These are phyloP conservation scores for Nitzschia sp. DNA, from an alignment of 108 stramenopile species.

Conservation along the genomic window DNA sequence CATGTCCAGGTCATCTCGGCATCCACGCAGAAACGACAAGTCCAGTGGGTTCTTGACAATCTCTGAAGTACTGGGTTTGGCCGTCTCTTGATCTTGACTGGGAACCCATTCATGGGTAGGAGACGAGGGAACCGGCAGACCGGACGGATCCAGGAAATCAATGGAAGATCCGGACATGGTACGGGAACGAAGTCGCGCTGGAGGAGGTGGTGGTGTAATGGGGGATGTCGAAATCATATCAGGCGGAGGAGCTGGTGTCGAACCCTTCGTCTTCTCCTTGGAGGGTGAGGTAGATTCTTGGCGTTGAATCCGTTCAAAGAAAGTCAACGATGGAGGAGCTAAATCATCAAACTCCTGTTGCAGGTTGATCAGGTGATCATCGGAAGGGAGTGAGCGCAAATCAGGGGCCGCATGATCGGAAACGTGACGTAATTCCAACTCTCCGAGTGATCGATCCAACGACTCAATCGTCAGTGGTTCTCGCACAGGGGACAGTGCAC, in stretches of 20 bases:
- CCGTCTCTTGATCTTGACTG: neutral
- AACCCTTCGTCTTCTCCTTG: too few species aligned
- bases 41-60: slow-evolving; percentile 31
- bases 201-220: slow-evolving; percentile 2
- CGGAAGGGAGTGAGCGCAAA: slow-evolving; percentile 6
- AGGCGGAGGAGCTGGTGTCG: too few species aligned
- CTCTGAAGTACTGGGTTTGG: slow-evolving; percentile 16
- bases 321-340: slow-evolving; percentile 3
- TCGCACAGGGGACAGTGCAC: too few species aligned
- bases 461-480: neutral
- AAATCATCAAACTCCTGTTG: neutral
- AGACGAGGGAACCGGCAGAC: neutral
- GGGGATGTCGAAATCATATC: neutral
- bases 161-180: slow-evolving; percentile 9
- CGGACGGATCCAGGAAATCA: neutral
- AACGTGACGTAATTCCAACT: neutral
- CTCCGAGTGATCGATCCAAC: slow-evolving; percentile 12
- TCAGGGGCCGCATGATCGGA: neutral
- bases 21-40: slow-evolving; percentile 14
- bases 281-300: neutral
- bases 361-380: neutral
- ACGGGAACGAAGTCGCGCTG: neutral
- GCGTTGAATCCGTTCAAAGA: slow-evolving; percentile 20
- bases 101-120: slow-evolving; percentile 26
- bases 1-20: slow-evolving; percentile 4